Evolutionary conservation across 169 alveolate species (phyloP), one percentile per base, ranked within the genome.

Genomic region (Plasmodium gaboni): DNA sequence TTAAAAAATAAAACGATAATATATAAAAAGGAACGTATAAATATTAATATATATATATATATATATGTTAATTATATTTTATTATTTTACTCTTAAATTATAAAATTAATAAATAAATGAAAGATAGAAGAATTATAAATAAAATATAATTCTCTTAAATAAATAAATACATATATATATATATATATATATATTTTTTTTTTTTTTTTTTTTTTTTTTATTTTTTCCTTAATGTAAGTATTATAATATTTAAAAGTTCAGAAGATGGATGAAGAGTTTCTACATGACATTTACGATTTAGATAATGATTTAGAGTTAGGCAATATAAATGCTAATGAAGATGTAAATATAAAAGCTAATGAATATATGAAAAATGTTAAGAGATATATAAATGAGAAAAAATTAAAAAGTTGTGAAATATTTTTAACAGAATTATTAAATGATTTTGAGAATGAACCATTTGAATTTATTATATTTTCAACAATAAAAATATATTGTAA

Each of bases 401-500:
- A 83, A 28, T 26, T 83, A 7, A 68, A 53, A 68, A 83, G 53
- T 8, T 83, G 91, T 26, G 91, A 68, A 68, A 65, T 28, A 17
- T 83, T 38, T 28, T 15, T 83, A 13, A 53, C 55, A 6, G 85
- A 44, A 7, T 46, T 83, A 67, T 12, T 83, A 68, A 59, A 17
- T 42, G 59, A 57, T 55, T 60, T 83, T 32, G 53, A 50, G 50
- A 59, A 83, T 10, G 86, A 83, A n/a, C 91, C 85, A 50, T 83
- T 83, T 69, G 91, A 83, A 83, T 71, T 67, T 61, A 17, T 83
- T 4, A 28, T 71, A 22, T 83, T 83, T 38, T 67, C 57, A 53
- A 83, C 91, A 2, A 65, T 83, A 48, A 83, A 83, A 22, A 83
- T 83, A n/a, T 83, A 83, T 68, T 83, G 91, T 22, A 83, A 68